Percentiles rank a stretch among this genome's conserved stretches.
phyloP scores from a whole-genome alignment of 192 early-diverging fungal species.

The Coemansia guatemalensis region DNA sequence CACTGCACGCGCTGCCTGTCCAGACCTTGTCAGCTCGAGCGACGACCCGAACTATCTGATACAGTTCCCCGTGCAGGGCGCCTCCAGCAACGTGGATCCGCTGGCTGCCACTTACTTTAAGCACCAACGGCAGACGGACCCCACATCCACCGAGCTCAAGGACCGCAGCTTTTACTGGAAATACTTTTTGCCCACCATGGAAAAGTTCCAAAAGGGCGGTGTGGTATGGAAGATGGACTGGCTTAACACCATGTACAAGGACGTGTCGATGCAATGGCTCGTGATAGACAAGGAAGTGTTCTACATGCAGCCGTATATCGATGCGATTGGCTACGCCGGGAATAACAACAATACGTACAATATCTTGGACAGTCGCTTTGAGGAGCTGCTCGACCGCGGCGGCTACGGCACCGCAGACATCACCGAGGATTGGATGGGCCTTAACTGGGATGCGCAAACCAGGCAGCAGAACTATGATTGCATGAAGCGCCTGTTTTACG shows the following conservation, averaged over 20 bases:
- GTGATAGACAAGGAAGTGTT: constrained; percentile 66
- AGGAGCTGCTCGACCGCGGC: constrained; percentile 29
- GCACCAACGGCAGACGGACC: constrained; percentile 15
- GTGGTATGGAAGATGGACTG: constrained; percentile 59
- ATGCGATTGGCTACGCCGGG: constrained; percentile 18
- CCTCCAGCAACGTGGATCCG: constrained; percentile 9
- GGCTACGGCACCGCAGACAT: constrained; percentile 56
- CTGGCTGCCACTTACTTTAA: constrained; percentile 20
- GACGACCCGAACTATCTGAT: constrained; percentile 32
- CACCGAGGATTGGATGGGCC: constrained; percentile 35
- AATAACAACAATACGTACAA: constrained; percentile 45
- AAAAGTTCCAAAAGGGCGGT: constrained; percentile 59
- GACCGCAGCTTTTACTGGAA: constrained; percentile 27
- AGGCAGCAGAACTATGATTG: constrained; percentile 60
- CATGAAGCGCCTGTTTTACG: constrained; percentile 80
- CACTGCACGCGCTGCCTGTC: constrained; percentile 56
- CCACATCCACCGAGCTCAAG: constrained; percentile 23
- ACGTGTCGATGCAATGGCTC: constrained; percentile 53
- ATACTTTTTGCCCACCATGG: constrained; percentile 22
- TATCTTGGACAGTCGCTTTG: constrained; percentile 53
- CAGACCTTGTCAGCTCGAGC: constrained; percentile 29
- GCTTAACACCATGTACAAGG: constrained; percentile 54
- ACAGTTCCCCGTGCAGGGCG: constrained; percentile 16
- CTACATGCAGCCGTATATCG: constrained; percentile 63
- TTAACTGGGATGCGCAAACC: constrained; percentile 32